Base-by-base conservation (phyloP, 352 stramenopile genomes). In the Pythium aristosporum region DNA sequence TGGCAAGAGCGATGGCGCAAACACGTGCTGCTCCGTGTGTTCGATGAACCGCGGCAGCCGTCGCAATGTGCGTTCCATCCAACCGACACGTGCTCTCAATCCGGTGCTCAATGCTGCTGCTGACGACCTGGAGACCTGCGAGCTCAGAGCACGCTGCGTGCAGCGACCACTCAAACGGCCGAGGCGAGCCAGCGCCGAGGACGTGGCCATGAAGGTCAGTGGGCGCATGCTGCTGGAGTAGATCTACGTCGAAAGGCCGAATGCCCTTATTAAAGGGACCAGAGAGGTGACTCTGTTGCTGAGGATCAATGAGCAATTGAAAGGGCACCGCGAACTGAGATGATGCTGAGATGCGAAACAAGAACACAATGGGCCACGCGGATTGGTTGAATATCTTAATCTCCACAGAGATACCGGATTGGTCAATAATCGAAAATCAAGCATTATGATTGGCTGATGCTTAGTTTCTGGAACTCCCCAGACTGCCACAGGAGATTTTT, bases 1-100 rank as follows among this genome's bases (percentile, higher is more conserved):
- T 2, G 32, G 5, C 39, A 55, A 69, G 36, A 69, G 41, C 48
- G 63, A 60, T 30, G 63, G 55, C 39, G 63, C 53, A 41, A 69
- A 64, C 25, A 61, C 36, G 18, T 53, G 20, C 5, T 30, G 25
- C 25, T 60, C n/a, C 3, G 43, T n/a, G 48, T 64, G 60, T 0
- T 25, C 28, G 0, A 56, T 2, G 12, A 64, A n/a, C 10, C 63
- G 55, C 18, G 63, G 55, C n/a, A 61, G 20, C 1, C 55, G 55
- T 18, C 36, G 15, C 8, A 69, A 16, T 12, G 18, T 56, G 8
- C 63, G 63, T 32, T 36, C 39, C 0, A 63, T 10, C 39, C 44
- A 23, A 6, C 20, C 48, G 18, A 20, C 39, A 25, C 48, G 55
- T 13, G 54, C 63, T 13, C 56, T 39, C 54, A 48, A 63, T 7